Conservation (phyloP, 352 stramenopile genomes). For the Phytopythium ostracodes region DNA sequence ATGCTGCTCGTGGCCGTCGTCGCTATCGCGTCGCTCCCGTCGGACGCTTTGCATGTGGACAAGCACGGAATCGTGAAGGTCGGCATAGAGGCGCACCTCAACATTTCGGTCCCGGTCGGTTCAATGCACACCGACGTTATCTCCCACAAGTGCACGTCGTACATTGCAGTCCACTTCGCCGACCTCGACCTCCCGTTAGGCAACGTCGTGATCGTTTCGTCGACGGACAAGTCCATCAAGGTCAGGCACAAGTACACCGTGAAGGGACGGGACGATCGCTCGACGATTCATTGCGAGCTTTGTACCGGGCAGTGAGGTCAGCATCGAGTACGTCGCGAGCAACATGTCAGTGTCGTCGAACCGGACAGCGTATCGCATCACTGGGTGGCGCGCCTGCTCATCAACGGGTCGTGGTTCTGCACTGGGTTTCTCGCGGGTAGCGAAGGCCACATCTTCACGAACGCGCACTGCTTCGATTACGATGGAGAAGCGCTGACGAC, state of each 20-base stretch:
- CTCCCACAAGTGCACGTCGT: constrained; percentile 40
- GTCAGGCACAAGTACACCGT: constrained; percentile 31
- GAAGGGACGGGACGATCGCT: constrained; percentile 25
- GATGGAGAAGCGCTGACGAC: constrained; percentile 21
- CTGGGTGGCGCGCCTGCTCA: constrained; percentile 48
- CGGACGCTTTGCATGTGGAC: not conserved
- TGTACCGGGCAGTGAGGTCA: constrained; percentile 33
- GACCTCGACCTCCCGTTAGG: constrained; percentile 45
- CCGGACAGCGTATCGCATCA: constrained; percentile 32
- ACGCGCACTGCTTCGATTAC: constrained; percentile 57
- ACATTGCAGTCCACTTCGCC: constrained; percentile 53
- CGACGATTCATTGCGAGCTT: constrained; percentile 45
- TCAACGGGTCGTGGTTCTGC: constrained; percentile 47
- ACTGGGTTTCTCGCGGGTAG: constrained; percentile 61
- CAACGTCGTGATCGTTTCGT: constrained; percentile 46
- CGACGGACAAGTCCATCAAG: constrained; percentile 17
- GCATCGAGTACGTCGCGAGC: constrained; percentile 38
- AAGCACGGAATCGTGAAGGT: constrained; percentile 33
- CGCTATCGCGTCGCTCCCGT: not conserved
- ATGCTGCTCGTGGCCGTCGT: not conserved
- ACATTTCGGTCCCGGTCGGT: constrained; percentile 21
- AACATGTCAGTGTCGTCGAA: not conserved
- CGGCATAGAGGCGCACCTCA: constrained; percentile 25
- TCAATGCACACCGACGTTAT: constrained; percentile 30
- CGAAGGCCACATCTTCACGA: constrained; percentile 67